phyloP scores from a whole-genome alignment of 2,329 filamentous ascomycete species.

The Diaporthe humulicola region DNA sequence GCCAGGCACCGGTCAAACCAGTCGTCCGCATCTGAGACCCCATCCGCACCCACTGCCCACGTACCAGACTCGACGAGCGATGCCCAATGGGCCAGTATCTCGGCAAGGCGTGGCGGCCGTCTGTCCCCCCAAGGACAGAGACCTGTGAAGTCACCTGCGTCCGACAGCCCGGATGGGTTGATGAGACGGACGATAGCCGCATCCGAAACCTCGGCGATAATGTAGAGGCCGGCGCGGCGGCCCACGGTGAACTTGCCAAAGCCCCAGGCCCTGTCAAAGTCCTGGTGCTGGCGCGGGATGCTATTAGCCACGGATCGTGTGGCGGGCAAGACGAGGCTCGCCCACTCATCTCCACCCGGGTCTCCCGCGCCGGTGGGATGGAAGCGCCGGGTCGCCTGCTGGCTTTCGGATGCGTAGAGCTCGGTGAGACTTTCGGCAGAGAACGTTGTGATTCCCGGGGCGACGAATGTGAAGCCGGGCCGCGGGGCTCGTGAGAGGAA shows the following conservation, averaged over 20 bases:
- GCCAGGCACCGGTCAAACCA: not conserved
- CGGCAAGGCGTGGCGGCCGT: not conserved
- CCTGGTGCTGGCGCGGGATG: not conserved
- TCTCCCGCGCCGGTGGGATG: not conserved
- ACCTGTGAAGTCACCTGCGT: not conserved
- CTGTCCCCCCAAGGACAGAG: not conserved
- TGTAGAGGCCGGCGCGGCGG: not conserved
- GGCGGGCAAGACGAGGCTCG: not conserved
- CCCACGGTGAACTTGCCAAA: not conserved
- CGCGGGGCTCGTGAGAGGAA: not conserved
- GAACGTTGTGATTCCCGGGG: not conserved
- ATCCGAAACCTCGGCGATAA: not conserved
- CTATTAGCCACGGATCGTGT: not conserved
- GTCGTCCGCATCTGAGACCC: not conserved
- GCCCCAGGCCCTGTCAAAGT: not conserved
- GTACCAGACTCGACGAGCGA: not conserved
- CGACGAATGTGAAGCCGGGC: not conserved
- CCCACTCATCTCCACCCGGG: not conserved
- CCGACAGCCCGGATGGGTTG: not conserved
- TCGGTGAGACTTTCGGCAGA: not conserved
- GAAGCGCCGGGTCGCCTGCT: not conserved
- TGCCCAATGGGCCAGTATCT: conserved; percentile 1
- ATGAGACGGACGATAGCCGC: not conserved
- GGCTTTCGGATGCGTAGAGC: not conserved
- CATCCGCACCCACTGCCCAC: not conserved